Percentiles rank a stretch among this genome's conserved stretches.
phyloP scores from a whole-genome alignment of 768 basidiomycete genomes.

The Termitomyces sp. region DNA sequence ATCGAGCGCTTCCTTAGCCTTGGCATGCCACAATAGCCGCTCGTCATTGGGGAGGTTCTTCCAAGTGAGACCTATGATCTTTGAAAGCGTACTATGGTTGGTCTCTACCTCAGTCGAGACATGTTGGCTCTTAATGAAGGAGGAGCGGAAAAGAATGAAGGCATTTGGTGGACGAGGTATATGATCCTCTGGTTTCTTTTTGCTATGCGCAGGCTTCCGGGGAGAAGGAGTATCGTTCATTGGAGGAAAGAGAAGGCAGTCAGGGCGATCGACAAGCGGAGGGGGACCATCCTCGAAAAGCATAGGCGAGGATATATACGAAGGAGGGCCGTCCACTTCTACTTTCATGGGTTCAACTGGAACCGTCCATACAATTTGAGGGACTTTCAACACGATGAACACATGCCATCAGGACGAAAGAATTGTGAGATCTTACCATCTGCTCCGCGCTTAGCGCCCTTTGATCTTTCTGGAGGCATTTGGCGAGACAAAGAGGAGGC shows the following conservation, averaged over 20 bases:
- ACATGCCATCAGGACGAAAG: constrained; percentile 1
- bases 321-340: constrained; percentile 28
- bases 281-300: constrained; percentile 48
- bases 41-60: constrained; percentile 73
- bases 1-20: constrained; percentile 66
- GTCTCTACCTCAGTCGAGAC: constrained; percentile 76
- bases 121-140: constrained; percentile 75
- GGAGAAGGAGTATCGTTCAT: constrained; percentile 28
- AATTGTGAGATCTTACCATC: constrained; percentile 28
- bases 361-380: constrained; percentile 42
- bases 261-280: constrained; percentile 28
- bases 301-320: constrained; percentile 53
- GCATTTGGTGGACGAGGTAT: constrained; percentile 84
- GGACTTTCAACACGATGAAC: constrained; percentile 22
- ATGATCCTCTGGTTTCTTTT: constrained; percentile 70
- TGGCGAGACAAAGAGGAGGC: constrained; percentile 8
- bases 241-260: constrained; percentile 58
- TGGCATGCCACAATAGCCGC: constrained; percentile 70
- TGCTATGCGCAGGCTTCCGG: constrained; percentile 50
- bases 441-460: constrained; percentile 27
- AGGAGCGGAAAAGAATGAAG: constrained; percentile 82
- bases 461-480: constrained; percentile 48
- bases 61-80: constrained; percentile 84
- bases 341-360: constrained; percentile 31
- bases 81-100: constrained; percentile 78